Evolutionary conservation across 202 grass and related monocot species (phyloP).

Genomic region (Carex arenaria): DNA sequence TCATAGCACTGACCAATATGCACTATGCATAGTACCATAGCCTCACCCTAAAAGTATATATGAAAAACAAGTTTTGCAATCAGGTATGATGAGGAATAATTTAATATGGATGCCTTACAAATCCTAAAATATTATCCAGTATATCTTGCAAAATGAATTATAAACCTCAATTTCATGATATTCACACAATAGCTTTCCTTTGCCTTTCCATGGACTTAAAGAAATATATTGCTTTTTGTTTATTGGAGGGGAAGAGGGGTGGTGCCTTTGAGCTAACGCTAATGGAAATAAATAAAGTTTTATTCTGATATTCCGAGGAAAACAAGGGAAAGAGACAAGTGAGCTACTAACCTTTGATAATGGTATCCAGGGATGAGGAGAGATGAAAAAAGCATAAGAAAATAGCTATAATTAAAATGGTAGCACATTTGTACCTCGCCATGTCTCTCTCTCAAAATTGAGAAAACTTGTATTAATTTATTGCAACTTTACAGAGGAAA

Average conservation of each 20-base stretch:
- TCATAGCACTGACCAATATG: no score
- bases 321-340: not conserved
- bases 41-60: no score
- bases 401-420: not conserved
- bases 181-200: not conserved
- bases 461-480: not conserved
- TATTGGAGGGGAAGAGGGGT: no score
- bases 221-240: no score
- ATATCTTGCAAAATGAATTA: not conserved
- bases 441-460: not conserved
- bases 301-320: not conserved
- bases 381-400: not conserved
- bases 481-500: no score
- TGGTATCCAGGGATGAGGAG: not conserved
- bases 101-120: not conserved
- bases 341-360: not conserved
- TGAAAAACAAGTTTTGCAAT: not conserved
- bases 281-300: not conserved
- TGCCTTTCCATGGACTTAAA: not conserved
- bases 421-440: not conserved
- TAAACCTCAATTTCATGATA: not conserved
- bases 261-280: no score
- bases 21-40: no score
- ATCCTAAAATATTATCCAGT: not conserved
- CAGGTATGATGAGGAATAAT: not conserved